Conservation (phyloP, 108 stramenopile species). For the Nitzschia sp. region DNA sequence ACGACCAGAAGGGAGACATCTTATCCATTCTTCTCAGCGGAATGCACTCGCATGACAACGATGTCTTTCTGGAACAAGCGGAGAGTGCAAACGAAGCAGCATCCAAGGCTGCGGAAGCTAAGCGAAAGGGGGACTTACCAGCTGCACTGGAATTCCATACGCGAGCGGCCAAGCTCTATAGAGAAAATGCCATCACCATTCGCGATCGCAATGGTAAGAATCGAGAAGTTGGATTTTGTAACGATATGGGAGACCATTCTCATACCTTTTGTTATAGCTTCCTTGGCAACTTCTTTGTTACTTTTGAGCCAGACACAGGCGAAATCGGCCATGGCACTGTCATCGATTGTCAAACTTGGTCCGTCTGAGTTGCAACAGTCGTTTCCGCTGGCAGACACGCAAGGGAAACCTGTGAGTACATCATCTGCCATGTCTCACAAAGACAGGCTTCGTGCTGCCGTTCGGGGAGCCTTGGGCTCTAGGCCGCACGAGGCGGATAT, state of each 20-base stretch:
- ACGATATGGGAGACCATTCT: not conserved
- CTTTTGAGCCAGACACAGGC: conserved; percentile 63
- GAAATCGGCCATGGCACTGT: conserved; percentile 45
- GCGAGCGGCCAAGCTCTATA: conserved; percentile 43
- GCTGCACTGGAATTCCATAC: conserved; percentile 43
- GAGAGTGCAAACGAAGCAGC: conserved; percentile 39
- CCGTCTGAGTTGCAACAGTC: conserved; percentile 19
- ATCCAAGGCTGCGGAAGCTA: conserved; percentile 34
- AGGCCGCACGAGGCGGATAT: conserved; percentile 70
- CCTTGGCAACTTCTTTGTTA: conserved; percentile 48
- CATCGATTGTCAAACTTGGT: conserved; percentile 33
- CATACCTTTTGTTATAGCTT: conserved; percentile 4
- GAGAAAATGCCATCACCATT: conserved; percentile 36
- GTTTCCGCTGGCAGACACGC: conserved; percentile 10
- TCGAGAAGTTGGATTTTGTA: not conserved
- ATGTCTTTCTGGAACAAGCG: conserved; percentile 23
- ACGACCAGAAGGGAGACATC: conserved; percentile 31
- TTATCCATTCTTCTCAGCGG: conserved; percentile 38
- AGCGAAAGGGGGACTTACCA: conserved; percentile 39
- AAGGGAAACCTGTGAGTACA: not conserved
- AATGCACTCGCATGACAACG: conserved; percentile 16
- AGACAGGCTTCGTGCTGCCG: conserved; percentile 70
- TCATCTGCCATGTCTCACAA: conserved; percentile 40
- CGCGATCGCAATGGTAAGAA: conserved; percentile 42
- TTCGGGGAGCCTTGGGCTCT: conserved; percentile 71